These are phyloP conservation scores for Dactylellina parvicollis DNA, from an alignment of 2,329 filamentous ascomycete species.

Conservation along the genomic window DNA sequence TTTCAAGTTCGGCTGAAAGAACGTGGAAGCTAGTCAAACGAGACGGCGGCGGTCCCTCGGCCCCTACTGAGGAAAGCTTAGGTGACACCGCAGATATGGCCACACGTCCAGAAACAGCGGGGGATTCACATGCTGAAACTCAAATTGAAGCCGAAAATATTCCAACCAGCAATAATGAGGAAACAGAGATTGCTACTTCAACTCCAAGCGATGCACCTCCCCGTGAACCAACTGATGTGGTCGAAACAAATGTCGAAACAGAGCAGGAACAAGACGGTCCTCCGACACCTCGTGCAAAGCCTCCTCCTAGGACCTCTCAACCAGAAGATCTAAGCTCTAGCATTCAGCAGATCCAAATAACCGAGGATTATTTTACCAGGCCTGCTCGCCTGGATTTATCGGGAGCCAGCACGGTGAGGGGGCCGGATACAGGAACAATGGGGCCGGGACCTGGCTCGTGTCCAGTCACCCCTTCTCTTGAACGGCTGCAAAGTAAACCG, in stretches of 20 bases:
- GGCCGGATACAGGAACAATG: slow-evolving; percentile 31
- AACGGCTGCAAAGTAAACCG: slow-evolving; percentile 50
- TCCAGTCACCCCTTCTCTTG: slow-evolving; percentile 45
- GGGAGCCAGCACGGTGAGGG: slow-evolving; percentile 29
- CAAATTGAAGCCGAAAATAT: slow-evolving; percentile 2
- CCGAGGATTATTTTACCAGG: slow-evolving; percentile 45
- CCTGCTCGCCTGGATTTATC: slow-evolving; percentile 36
- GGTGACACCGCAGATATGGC: slow-evolving; percentile 34
- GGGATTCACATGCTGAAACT: background rate
- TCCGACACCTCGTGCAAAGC: slow-evolving; percentile 32
- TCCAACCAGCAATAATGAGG: background rate
- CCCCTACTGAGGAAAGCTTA: slow-evolving; percentile 17
- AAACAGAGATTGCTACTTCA: background rate
- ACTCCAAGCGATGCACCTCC: background rate
- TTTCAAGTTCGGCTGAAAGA: slow-evolving; percentile 50
- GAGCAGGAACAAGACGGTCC: slow-evolving; percentile 34
- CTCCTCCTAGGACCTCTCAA: background rate
- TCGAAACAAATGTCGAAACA: slow-evolving; percentile 2
- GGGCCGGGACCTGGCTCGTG: slow-evolving; percentile 22
- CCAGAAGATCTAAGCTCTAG: background rate
- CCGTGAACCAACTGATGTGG: slow-evolving; percentile 1
- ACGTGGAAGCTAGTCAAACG: slow-evolving; percentile 49
- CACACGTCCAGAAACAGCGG: background rate
- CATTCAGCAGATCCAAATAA: slow-evolving; percentile 29
- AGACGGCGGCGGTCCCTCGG: slow-evolving; percentile 11